phyloP scores from a whole-genome alignment of 208 protist genomes.

The Jaenimonas drosophilae region DNA sequence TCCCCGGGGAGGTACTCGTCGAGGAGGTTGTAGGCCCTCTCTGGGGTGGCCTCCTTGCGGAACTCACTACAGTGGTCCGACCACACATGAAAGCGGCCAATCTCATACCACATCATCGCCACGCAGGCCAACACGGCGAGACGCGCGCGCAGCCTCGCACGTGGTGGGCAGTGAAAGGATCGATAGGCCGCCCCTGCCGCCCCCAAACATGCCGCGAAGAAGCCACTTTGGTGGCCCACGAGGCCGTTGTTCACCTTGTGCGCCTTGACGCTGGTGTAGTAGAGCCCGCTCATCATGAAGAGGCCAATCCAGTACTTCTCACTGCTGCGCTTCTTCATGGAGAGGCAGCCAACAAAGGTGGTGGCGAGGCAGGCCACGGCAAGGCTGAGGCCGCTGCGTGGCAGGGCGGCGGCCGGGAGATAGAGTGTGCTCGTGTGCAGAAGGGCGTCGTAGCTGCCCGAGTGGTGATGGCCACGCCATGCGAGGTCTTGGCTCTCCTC shows the following conservation, averaged over 20 bases:
- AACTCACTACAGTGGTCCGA: slow-evolving; percentile 61
- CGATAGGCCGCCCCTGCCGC: slow-evolving; percentile 39
- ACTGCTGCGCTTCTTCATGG: slow-evolving; percentile 65
- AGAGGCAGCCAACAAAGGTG: slow-evolving; percentile 48
- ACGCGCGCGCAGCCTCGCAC: slow-evolving; percentile 12
- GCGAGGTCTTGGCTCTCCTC: slow-evolving; percentile 33
- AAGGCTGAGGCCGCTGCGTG: slow-evolving; percentile 38
- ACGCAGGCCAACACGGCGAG: slow-evolving; percentile 29
- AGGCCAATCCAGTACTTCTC: slow-evolving; percentile 82
- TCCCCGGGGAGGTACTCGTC: slow-evolving; percentile 61
- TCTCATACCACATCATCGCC: slow-evolving; percentile 80
- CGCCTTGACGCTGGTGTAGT: slow-evolving; percentile 75
- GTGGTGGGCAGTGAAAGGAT: slow-evolving; percentile 36
- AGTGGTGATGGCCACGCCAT: slow-evolving; percentile 60
- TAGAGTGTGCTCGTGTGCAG: slow-evolving; percentile 22
- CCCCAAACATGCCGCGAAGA: slow-evolving; percentile 77
- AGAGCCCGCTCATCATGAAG: slow-evolving; percentile 62
- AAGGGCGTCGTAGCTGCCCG: slow-evolving; percentile 46
- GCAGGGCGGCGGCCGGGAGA: slow-evolving; percentile 42
- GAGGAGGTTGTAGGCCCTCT: slow-evolving; percentile 57
- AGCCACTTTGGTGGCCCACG: slow-evolving; percentile 75
- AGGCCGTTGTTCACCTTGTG: slow-evolving; percentile 82
- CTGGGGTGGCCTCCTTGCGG: slow-evolving; percentile 34
- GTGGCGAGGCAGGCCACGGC: slow-evolving; percentile 33
- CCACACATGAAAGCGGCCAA: slow-evolving; percentile 78